Conservation (phyloP, 176 grass and related monocot genomes). For the Hyparrhenia diplandra region DNA sequence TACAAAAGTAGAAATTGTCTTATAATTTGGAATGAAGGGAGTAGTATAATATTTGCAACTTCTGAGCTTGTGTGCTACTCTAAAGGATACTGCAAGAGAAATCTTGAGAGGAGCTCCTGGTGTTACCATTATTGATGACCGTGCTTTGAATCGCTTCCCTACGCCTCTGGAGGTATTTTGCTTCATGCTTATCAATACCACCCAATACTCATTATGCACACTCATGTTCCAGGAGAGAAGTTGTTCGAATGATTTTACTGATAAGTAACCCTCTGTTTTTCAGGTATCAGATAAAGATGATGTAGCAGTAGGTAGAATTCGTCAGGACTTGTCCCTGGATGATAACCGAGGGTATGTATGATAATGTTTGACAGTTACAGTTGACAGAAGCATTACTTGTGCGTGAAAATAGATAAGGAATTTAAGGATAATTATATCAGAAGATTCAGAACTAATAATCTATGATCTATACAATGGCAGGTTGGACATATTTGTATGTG, state of each 20-base stretch:
- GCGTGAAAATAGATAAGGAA: background rate
- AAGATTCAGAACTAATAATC: constrained; percentile 20
- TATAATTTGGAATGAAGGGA: no score
- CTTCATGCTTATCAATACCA: background rate
- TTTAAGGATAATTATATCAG: background rate
- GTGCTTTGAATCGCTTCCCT: constrained; percentile 72
- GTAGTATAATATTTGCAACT: background rate
- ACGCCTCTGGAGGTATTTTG: constrained; percentile 69
- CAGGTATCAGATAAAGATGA: constrained; percentile 97
- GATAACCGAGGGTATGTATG: constrained; percentile 78
- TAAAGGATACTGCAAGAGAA: constrained; percentile 77
- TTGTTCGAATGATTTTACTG: background rate
- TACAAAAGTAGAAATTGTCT: no score
- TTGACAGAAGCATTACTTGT: background rate
- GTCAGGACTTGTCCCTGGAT: constrained; percentile 81
- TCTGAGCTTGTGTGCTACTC: constrained; percentile 39
- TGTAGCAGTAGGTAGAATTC: constrained; percentile 89
- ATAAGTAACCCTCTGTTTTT: background rate
- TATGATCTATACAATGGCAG: constrained; percentile 38
- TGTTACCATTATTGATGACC: constrained; percentile 74
- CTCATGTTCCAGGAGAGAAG: background rate
- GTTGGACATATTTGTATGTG: constrained; percentile 95
- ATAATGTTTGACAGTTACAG: background rate
- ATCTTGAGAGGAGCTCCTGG: constrained; percentile 85
- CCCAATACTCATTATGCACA: background rate